Evolutionary conservation across 2,329 filamentous ascomycete genomes (phyloP).

Genomic region (Fusarium cicatricum): DNA sequence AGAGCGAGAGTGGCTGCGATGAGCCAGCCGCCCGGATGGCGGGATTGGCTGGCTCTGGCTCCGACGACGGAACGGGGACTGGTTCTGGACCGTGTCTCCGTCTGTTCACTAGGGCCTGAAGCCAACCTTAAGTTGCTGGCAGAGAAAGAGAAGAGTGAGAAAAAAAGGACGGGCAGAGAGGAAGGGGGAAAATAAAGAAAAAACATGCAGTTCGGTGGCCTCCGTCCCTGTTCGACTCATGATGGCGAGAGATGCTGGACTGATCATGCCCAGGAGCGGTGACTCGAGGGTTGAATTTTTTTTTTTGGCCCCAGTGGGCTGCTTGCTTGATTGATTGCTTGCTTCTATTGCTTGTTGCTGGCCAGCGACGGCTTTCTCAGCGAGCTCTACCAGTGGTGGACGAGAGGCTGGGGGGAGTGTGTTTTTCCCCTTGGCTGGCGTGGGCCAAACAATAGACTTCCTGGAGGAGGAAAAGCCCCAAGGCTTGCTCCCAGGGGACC

Average conservation of each 20-base stretch:
- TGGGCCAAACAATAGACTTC: too few relatives aligned
- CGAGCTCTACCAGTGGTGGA: constrained; percentile 1
- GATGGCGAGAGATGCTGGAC: constrained; percentile 16
- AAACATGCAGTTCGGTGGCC: constrained; percentile 6
- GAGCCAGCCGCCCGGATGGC: constrained; percentile 22
- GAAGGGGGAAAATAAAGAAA: background rate
- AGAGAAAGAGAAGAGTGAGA: background rate
- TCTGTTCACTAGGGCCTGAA: background rate
- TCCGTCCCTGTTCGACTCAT: constrained; percentile 15
- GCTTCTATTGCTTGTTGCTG: too few relatives aligned
- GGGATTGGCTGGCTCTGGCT: constrained; percentile 19
- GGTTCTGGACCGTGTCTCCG: constrained; percentile 7
- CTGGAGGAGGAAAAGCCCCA: too few relatives aligned
- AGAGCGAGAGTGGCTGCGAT: constrained; percentile 17
- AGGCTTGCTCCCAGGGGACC: background rate
- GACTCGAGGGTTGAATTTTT: background rate
- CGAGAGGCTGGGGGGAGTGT: constrained; percentile 16
- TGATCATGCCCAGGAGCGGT: constrained; percentile 13
- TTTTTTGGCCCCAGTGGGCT: constrained; percentile 10
- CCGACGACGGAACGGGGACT: constrained; percentile 8
- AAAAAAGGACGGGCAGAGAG: background rate
- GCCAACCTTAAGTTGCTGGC: background rate
- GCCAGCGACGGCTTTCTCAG: too few relatives aligned
- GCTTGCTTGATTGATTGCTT: background rate
- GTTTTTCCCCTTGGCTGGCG: constrained; percentile 1